Evolutionary conservation across 345 rosid genomes (phyloP).

Genomic region (Aquilaria yunnanensis): DNA sequence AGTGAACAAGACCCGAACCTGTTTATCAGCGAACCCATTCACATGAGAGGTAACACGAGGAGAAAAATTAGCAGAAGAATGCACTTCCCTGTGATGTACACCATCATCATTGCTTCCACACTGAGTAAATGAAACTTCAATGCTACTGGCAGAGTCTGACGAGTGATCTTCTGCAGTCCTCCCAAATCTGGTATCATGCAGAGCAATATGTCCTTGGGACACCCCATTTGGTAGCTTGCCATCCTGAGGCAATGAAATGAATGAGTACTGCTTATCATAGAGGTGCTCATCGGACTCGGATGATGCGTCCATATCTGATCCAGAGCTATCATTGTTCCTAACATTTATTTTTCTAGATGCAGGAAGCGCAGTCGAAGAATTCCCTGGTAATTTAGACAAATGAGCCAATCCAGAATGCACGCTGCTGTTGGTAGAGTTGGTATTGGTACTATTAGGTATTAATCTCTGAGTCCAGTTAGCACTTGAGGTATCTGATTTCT

Average conservation of each 20-base stretch:
- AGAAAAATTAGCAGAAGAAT: conserved; percentile 36
- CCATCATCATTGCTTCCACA: conserved; percentile 28
- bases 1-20: conserved; percentile 22
- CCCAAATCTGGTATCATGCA: conserved; percentile 16
- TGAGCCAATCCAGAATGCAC: conserved; percentile 35
- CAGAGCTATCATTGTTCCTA: conserved; percentile 32
- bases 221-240: conserved; percentile 22
- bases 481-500: conserved; percentile 20
- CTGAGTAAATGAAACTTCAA: conserved; percentile 48
- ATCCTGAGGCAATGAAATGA: conserved; percentile 58
- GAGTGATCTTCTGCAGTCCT: conserved; percentile 30
- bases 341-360: conserved; percentile 25
- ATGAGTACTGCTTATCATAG: conserved; percentile 29
- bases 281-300: conserved; percentile 62
- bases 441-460: conserved; percentile 23
- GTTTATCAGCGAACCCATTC: conserved; percentile 18
- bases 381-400: conserved; percentile 26
- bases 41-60: conserved; percentile 28
- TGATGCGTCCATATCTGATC: conserved; percentile 58
- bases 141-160: conserved; percentile 63
- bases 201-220: conserved; percentile 14
- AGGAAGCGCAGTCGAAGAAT: conserved; percentile 33
- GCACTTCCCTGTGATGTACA: conserved; percentile 26
- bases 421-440: conserved; percentile 24
- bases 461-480: conserved; percentile 21